Base-by-base conservation (phyloP, 805 yeast genomes). In the Lipomyces kockii region DNA sequence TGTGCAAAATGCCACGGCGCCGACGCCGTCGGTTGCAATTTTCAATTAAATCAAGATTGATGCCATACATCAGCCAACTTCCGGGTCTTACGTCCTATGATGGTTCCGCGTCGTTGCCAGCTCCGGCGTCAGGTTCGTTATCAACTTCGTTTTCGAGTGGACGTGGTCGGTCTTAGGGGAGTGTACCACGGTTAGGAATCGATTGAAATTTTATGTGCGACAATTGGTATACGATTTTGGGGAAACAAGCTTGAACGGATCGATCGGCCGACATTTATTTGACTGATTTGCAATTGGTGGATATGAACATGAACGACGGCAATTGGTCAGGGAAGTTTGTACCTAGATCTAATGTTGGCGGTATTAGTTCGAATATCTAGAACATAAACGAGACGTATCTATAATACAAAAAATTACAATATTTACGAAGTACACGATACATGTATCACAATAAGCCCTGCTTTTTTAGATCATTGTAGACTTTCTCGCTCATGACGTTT, bases 401-500 rank as follows among this genome's bases (percentile, higher is more conserved):
- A 43, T n/a, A 43, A 43, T 43, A 43, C 49, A 43, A 1, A 43
- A n/a, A n/a, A 8, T 43, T 3, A 17, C 20, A 43, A 43, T 7
- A 6, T 17, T 17, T 2, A 9, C 12, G 5, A 37, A 37, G 43
- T 37, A 11, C 49, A 43, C 49, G 22, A n/a, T n/a, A 43, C 22
- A 52, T 29, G 22, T 52, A 25, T 35, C 79, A 92, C 37, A 92
- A 73, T 60, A 94, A 80, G 0, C 98, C 98, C 79, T 94, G 98
- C 72, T 86, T 89, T 78, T 91, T 90, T 76, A 94, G 82, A 72
- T 95, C 98, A 22, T 87, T 83, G 77, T 91, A 94, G 55, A 91
- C 93, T 72, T 86, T 86, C 72, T 87, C 89, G 43, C 89, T 85
- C 96, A 94, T 89, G 17, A 91, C 97, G 75, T 95, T 94, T 11